These are phyloP conservation scores for Pterula multifida DNA, from an alignment of 1,284 basidiomycete species.

Conservation along the genomic window DNA sequence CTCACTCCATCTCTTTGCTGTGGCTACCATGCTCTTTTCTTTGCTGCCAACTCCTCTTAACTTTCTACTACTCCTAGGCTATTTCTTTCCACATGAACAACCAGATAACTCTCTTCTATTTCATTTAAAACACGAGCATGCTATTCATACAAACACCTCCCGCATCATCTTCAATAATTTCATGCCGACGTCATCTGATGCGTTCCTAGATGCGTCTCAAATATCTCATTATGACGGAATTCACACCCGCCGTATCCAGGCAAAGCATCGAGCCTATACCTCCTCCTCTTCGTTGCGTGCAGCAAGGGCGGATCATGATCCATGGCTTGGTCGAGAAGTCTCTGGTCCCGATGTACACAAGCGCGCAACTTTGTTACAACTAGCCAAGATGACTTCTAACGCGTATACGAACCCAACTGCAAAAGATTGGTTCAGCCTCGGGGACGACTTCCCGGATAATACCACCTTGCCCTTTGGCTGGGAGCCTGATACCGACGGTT, in stretches of 20 bases:
- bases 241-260: not conserved
- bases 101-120: not conserved
- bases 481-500: conserved; percentile 71
- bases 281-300: not conserved
- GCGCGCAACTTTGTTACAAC: conserved; percentile 50
- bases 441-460: not conserved
- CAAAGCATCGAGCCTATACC: not conserved
- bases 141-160: not conserved
- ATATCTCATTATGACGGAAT: not conserved
- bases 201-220: not conserved
- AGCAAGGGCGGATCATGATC: not conserved
- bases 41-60: not conserved
- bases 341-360: conserved; percentile 45
- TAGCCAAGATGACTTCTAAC: conserved; percentile 77
- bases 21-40: not conserved
- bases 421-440: conserved; percentile 52
- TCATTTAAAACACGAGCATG: not conserved
- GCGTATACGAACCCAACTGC: conserved; percentile 49
- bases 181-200: not conserved
- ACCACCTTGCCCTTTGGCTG: conserved; percentile 75
- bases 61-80: not conserved
- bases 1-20: not conserved
- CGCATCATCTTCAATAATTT: conserved; percentile 1
- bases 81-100: not conserved
- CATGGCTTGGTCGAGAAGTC: conserved; percentile 17